Base-by-base conservation (phyloP, 805 yeast genomes). In the Hanseniaspora mollemarum region DNA sequence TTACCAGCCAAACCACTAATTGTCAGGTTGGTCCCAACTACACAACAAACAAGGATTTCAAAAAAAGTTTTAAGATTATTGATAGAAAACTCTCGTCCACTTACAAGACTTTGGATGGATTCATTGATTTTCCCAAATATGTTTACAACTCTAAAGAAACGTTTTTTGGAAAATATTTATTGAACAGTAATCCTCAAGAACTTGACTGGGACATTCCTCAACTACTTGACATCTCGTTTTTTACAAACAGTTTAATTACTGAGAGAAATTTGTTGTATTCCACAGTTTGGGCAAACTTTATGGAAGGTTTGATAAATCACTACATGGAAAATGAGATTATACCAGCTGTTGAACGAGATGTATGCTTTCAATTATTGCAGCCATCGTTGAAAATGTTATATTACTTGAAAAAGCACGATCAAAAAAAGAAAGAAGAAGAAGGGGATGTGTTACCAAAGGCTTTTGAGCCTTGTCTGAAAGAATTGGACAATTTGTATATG, bases 271-370 rank as follows among this genome's bases (percentile, higher is more conserved):
- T 63, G 46, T 65, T 65, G 1, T 63, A 62, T 51, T 64, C 67
- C 7, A 62, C 67, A 2, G 63, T 64, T 13, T 65, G 69, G 69
- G 68, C 69, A 2, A 65, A 65, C 45, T 65, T 65, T 43, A 65
- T 64, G 67, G 69, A 65, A 52, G 68, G 68, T 5, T 50, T 65
- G 37, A 65, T 65, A 18, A 65, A 65, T 43, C 69, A 65, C 51
- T 64, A 64, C 51, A 51, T 65, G 53, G 67, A 65, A 38, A 60
- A 59, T 43, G 57, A 61, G 2, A 65, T 65, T 22, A 65, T 64
- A 4, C 68, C 69, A 6, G 60, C 57, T 18, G 64, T 67, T 16
- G 69, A 65, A 51, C 59, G 59, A 60, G 65, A 64, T 50, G 67
- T 65, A 35, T 64, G 68, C 31, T 66, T 62, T 53, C 67, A 65